phyloP scores from a whole-genome alignment of 768 basidiomycete genomes.

The Rhodotorula babjevae region DNA sequence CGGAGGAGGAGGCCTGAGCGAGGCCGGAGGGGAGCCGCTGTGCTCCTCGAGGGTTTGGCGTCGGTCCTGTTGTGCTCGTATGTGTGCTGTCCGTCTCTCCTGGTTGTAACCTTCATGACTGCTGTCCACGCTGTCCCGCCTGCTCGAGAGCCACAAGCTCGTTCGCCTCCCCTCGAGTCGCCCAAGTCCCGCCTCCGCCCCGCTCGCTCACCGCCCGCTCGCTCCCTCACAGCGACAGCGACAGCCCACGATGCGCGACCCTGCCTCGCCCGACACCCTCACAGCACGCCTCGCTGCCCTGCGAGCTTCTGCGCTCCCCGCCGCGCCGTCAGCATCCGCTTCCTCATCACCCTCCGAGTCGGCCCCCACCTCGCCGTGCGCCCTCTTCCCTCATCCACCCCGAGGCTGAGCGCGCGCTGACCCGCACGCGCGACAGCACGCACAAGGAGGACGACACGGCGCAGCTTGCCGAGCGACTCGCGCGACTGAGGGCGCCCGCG shows the following conservation, averaged over 20 bases:
- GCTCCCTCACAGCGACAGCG: background rate
- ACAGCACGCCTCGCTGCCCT: conserved; percentile 10
- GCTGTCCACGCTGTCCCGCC: no score
- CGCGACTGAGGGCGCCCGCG: background rate
- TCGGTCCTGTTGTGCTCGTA: background rate
- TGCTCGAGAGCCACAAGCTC: no score
- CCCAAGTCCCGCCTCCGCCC: no score
- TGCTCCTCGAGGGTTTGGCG: no score
- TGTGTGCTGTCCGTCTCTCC: background rate
- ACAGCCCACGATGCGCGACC: background rate
- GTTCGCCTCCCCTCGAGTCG: background rate
- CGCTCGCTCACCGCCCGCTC: background rate
- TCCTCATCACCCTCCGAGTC: background rate
- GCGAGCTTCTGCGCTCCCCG: background rate
- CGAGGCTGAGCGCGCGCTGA: background rate
- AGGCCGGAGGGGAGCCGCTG: no score
- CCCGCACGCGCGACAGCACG: background rate
- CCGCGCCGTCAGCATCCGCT: background rate
- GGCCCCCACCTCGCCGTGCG: background rate
- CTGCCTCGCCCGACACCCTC: background rate
- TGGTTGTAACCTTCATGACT: no score
- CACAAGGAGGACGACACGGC: background rate
- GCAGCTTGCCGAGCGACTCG: background rate
- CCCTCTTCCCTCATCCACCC: background rate
- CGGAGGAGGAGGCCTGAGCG: background rate